Evolutionary conservation across 129 eudicot genomes (phyloP), one percentile per base, ranked within the genome.

Genomic region (Sambucus nigra): DNA sequence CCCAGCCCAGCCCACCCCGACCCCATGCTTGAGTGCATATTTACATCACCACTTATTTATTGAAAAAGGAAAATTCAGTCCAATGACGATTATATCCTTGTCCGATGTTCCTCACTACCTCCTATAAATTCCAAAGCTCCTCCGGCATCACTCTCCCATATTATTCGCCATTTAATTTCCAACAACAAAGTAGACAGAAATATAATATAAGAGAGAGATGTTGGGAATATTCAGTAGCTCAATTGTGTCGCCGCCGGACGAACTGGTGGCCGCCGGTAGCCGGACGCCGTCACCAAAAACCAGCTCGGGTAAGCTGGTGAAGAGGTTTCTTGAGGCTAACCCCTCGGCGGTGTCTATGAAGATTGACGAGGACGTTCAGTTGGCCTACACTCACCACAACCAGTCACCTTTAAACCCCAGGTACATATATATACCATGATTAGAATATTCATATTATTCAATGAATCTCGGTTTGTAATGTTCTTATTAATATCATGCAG

Each of bases 261-360:
- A 85, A 82, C 76, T 91, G 57, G 98, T 91, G 64, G 95, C 89
- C 0, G 98, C 98, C 69, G 98, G 98, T 26, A 81, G 95, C 66
- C 69, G 98, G 49, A 85, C 98, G 6, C 98, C 98, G 69, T 91
- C 98, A 59, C 98, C 98, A 45, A 91, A 91, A 75, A 80, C 55
- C 58, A 66, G 79, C 25, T 73, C 94, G 49, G 71, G 64, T 53
- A 81, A 86, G 57, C 83, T 91, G 41, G 57, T 91, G 55, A 71
- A 73, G 33, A 73, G 94, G 55, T 91, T 91, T 70, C 61, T 76
- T 14, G 67, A 33, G 38, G 63, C 51, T 23, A 77, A 79, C 73
- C 20, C 84, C 12, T 79, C 94, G 61, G 86, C 89, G 54, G 84
- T 86, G 45, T 71, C 94, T 52, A 69, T 85, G 46, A 76, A 73